These are phyloP conservation scores for Ascocoryne sarcoides DNA, from an alignment of 2,329 filamentous ascomycete genomes.

Conservation along the genomic window DNA sequence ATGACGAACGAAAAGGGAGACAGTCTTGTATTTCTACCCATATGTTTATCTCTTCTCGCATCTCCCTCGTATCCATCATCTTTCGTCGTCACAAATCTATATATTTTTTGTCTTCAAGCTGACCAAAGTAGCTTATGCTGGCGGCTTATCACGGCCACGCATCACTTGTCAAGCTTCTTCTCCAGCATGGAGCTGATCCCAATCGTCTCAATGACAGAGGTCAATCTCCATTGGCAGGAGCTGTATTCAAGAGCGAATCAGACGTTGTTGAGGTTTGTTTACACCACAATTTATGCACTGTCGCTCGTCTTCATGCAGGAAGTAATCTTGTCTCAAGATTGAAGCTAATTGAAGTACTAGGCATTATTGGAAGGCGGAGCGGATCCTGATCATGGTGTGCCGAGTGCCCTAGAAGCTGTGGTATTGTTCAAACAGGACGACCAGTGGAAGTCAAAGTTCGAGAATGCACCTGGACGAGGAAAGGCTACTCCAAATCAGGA, in stretches of 20 bases:
- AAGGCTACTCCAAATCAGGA: conserved; percentile 31
- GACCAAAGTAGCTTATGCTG: conserved; percentile 53
- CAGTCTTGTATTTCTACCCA: conserved; percentile 49
- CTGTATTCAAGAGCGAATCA: conserved; percentile 63
- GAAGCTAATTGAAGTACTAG: conserved; percentile 8
- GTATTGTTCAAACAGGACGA: conserved; percentile 44
- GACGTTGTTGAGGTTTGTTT: conserved; percentile 48
- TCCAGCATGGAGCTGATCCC: conserved; percentile 55
- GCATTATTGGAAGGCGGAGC: conserved; percentile 43
- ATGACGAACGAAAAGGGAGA: conserved; percentile 67
- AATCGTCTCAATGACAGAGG: conserved; percentile 60
- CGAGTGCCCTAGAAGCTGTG: conserved; percentile 41
- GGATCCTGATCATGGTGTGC: conserved; percentile 43
- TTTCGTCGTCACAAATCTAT: no score
- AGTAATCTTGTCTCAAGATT: no score
- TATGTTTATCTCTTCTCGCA: neutral
- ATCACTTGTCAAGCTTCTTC: conserved; percentile 48
- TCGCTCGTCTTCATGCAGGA: no score
- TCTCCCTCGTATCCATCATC: no score
- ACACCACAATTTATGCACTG: neutral
- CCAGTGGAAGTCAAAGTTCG: conserved; percentile 41
- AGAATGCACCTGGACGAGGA: conserved; percentile 39
- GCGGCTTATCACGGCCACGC: conserved; percentile 61
- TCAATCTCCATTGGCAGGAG: conserved; percentile 62
- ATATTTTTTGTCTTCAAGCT: neutral